A percentile compares a stretch with the other conserved stretches of the same genome.
Evolutionary conservation across 2,329 filamentous ascomycete species (phyloP).

Genomic region (Hypoxylon sp.): DNA sequence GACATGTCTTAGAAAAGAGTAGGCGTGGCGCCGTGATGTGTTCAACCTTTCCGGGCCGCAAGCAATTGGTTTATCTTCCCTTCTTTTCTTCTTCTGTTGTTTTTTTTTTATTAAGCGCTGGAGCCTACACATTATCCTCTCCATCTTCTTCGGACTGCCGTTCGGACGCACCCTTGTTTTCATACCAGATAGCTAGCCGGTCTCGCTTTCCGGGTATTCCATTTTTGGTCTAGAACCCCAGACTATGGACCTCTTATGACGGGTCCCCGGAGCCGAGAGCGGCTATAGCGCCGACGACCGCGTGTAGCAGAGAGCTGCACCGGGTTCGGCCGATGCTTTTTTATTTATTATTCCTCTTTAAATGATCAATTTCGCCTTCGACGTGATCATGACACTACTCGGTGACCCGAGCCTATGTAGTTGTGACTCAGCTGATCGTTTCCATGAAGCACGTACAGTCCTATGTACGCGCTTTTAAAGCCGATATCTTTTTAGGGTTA

Average conservation of each 20-base stretch:
- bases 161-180: not conserved
- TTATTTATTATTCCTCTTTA: too few relatives aligned
- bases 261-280: slow-evolving; percentile 25
- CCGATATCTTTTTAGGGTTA: too few relatives aligned
- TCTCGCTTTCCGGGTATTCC: slow-evolving; percentile 19
- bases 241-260: not conserved
- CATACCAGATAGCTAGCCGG: slow-evolving; percentile 22
- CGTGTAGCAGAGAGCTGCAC: not conserved
- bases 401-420: not conserved
- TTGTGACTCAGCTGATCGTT: not conserved
- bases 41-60: not conserved
- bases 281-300: slow-evolving; percentile 3
- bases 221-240: not conserved
- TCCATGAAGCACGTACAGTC: not conserved
- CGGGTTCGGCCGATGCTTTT: too few relatives aligned
- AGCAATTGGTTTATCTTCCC: too few relatives aligned
- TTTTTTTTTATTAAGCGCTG: too few relatives aligned
- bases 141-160: not conserved
- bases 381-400: not conserved
- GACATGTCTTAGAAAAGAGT: slow-evolving; percentile 18
- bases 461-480: not conserved
- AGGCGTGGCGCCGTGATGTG: not conserved
- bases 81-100: too few relatives aligned
- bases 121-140: not conserved
- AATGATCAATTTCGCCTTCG: not conserved